These are phyloP conservation scores for Geotrichum australiense DNA, from an alignment of 1,139 yeast species.

Conservation along the genomic window DNA sequence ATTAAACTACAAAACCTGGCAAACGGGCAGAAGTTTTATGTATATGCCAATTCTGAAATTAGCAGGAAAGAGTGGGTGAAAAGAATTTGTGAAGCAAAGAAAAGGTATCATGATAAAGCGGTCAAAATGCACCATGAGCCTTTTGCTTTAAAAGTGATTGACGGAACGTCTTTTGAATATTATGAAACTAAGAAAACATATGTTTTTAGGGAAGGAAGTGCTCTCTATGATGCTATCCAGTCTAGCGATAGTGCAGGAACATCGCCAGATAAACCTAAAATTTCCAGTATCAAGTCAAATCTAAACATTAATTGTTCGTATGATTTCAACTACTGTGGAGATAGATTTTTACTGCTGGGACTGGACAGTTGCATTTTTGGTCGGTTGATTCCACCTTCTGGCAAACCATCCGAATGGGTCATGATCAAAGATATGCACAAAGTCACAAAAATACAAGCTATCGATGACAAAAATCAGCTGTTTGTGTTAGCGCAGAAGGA, in stretches of 20 bases:
- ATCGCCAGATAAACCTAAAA: no score
- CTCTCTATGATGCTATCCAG: slow-evolving; percentile 9
- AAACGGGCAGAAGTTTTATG: slow-evolving; percentile 14
- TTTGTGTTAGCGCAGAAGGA: slow-evolving; percentile 11
- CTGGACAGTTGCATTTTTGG: slow-evolving; percentile 11
- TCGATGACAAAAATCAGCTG: slow-evolving; percentile 12
- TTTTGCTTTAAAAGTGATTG: slow-evolving; percentile 11
- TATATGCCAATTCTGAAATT: slow-evolving; percentile 13
- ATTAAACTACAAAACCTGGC: slow-evolving; percentile 15
- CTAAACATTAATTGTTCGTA: slow-evolving; percentile 10
- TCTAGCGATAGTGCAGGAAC: no score
- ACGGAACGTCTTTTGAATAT: slow-evolving; percentile 10
- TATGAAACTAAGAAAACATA: slow-evolving; percentile 9
- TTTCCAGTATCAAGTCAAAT: slow-evolving; percentile 5
- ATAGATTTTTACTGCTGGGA: slow-evolving; percentile 13
- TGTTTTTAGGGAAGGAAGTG: slow-evolving; percentile 7
- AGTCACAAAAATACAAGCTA: slow-evolving; percentile 15
- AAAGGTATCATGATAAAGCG: slow-evolving; percentile 7
- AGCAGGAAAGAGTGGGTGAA: slow-evolving; percentile 16
- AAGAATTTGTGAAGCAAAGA: slow-evolving; percentile 10
- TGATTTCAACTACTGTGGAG: slow-evolving; percentile 8
- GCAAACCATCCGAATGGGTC: slow-evolving; percentile 13
- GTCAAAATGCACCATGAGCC: slow-evolving; percentile 9
- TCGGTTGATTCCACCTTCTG: slow-evolving; percentile 8
- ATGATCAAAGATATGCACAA: slow-evolving; percentile 4